Conservation (phyloP, 1,139 yeast genomes). For the Nakaseomyces kungkrabaensis region DNA sequence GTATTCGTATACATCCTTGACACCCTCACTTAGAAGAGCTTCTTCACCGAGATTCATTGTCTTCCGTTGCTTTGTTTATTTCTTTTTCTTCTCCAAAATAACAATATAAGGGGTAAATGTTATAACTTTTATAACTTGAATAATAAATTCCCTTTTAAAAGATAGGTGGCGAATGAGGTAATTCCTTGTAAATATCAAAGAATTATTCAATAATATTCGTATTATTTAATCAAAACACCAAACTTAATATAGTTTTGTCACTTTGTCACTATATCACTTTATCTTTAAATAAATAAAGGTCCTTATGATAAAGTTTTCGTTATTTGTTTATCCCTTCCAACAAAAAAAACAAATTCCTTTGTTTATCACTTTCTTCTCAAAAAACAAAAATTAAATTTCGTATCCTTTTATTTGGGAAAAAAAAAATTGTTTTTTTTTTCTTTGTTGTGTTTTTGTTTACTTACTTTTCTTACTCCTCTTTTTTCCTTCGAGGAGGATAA, state of each 20-base stretch:
- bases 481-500: too few relatives aligned
- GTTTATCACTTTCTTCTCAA: constrained; percentile 3
- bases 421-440: neutral
- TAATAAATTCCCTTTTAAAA: too few relatives aligned
- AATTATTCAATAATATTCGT: neutral
- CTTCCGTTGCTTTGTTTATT: neutral
- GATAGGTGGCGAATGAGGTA: too few relatives aligned
- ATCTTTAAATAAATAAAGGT: neutral
- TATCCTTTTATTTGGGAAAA: neutral
- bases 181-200: too few relatives aligned
- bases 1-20: constrained; percentile 20
- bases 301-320: neutral
- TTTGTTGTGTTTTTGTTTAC: neutral
- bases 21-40: constrained; percentile 1
- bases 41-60: neutral
- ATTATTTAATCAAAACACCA: neutral
- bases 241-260: neutral
- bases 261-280: constrained; percentile 3
- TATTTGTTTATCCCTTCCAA: constrained; percentile 1
- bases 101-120: neutral
- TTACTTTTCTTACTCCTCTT: too few relatives aligned
- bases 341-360: neutral
- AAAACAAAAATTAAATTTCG: neutral
- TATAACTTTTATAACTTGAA: too few relatives aligned
- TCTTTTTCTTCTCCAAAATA: neutral